These are phyloP conservation scores for Fusarium brevicatenulatum DNA, from an alignment of 2,329 filamentous ascomycete genomes.

Conservation along the genomic window DNA sequence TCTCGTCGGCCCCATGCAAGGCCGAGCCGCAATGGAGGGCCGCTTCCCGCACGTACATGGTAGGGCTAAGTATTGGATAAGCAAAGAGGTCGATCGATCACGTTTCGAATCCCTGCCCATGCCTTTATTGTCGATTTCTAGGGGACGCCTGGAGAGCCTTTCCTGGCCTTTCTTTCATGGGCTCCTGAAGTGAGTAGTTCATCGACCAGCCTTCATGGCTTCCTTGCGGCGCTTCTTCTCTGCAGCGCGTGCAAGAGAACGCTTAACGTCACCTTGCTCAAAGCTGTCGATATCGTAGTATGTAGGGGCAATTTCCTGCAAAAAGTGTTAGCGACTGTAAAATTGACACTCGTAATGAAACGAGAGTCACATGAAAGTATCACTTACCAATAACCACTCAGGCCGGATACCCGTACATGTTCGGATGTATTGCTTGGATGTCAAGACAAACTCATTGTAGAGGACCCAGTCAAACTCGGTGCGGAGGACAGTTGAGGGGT, in stretches of 20 bases:
- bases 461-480: constrained; percentile 96
- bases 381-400: constrained; percentile 88
- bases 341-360: not conserved
- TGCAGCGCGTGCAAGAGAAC: constrained; percentile 65
- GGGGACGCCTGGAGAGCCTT: not conserved
- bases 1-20: constrained; percentile 12
- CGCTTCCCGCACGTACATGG: constrained; percentile 14
- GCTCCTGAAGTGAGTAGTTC: constrained; percentile 37
- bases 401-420: constrained; percentile 92
- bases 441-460: constrained; percentile 98
- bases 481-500: constrained; percentile 89
- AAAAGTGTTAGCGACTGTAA: constrained; percentile 22
- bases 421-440: constrained; percentile 96
- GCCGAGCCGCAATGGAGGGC: constrained; percentile 22
- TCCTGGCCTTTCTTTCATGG: constrained; percentile 2
- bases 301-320: constrained; percentile 86
- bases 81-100: constrained; percentile 22
- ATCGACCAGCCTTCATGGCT: constrained; percentile 62
- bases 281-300: constrained; percentile 92
- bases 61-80: constrained; percentile 25
- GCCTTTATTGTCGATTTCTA: not conserved
- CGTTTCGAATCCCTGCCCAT: constrained; percentile 12
- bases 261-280: constrained; percentile 86
- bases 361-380: not conserved
- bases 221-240: constrained; percentile 71